Conservation (phyloP, 768 basidiomycete species). For the Glaciozyma martinii region DNA sequence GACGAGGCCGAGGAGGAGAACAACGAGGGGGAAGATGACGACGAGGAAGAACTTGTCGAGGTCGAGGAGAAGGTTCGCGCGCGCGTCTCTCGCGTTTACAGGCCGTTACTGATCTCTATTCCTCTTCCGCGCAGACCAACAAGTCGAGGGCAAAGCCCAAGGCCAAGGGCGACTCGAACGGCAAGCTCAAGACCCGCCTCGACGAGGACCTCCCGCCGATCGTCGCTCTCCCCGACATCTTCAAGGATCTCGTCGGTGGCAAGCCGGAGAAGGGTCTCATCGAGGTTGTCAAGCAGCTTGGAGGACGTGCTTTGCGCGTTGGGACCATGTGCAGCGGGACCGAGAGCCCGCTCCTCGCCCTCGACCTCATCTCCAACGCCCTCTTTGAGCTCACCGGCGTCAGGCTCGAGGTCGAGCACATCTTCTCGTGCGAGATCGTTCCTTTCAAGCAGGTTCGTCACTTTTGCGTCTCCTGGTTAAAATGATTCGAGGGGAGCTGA, state of each 20-base stretch:
- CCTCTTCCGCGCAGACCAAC: too few species aligned
- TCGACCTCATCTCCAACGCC: slow-evolving; percentile 70
- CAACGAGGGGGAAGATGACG: neutral
- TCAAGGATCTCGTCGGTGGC: slow-evolving; percentile 60
- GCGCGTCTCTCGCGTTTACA: neutral
- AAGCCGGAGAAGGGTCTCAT: slow-evolving; percentile 46
- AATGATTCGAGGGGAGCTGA: neutral
- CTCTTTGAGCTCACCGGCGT: slow-evolving; percentile 59
- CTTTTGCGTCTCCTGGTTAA: too few species aligned
- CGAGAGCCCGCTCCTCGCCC: slow-evolving; percentile 82
- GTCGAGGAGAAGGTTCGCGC: neutral
- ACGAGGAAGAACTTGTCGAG: neutral
- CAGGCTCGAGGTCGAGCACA: slow-evolving; percentile 59
- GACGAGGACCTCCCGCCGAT: slow-evolving; percentile 53
- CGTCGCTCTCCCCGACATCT: slow-evolving; percentile 60
- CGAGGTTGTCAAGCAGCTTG: slow-evolving; percentile 37
- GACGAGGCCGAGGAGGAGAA: neutral
- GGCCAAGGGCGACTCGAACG: too few species aligned
- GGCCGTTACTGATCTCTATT: too few species aligned
- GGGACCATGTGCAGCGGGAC: slow-evolving; percentile 97
- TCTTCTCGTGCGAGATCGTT: slow-evolving; percentile 56
- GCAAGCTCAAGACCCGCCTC: slow-evolving; percentile 1
- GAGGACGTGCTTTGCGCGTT: slow-evolving; percentile 76
- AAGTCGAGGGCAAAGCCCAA: too few species aligned
- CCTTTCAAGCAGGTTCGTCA: slow-evolving; percentile 56